Conservation (phyloP, 2,329 filamentous ascomycete species). For the Akanthomyces dipterigenus region DNA sequence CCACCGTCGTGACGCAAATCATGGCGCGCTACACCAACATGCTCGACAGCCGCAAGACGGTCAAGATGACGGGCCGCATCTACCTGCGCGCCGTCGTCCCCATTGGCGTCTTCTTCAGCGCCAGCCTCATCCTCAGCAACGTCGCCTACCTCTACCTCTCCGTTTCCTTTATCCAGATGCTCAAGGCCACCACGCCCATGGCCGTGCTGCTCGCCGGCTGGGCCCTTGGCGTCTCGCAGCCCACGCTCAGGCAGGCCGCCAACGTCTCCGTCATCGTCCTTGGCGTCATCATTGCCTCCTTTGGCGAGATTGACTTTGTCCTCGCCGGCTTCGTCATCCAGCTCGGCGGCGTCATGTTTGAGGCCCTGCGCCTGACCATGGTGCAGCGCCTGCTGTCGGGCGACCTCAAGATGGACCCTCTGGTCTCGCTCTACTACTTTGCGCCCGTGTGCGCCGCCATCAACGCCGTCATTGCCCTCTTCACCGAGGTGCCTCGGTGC, state of each 20-base stretch:
- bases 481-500: constrained; percentile 67
- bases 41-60: constrained; percentile 88
- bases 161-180: constrained; percentile 98
- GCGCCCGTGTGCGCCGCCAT: constrained; percentile 77
- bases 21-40: constrained; percentile 83
- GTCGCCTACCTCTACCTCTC: constrained; percentile 91
- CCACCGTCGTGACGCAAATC: constrained; percentile 88
- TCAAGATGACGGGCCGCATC: constrained; percentile 93
- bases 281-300: constrained; percentile 88
- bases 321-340: constrained; percentile 74
- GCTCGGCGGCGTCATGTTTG: constrained; percentile 70
- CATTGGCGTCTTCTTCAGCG: constrained; percentile 91
- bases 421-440: constrained; percentile 87
- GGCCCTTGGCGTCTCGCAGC: constrained; percentile 75
- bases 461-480: constrained; percentile 67
- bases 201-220: constrained; percentile 87
- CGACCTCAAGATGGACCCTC: constrained; percentile 87
- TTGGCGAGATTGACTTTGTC: constrained; percentile 93
- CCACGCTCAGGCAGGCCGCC: constrained; percentile 78
- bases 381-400: constrained; percentile 73
- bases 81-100: constrained; percentile 91
- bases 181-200: constrained; percentile 96
- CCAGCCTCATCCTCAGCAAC: constrained; percentile 95
- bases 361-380: constrained; percentile 77
- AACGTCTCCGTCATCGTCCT: constrained; percentile 94